Conservation (phyloP, 768 basidiomycete species). For the Lentinula detonsa region DNA sequence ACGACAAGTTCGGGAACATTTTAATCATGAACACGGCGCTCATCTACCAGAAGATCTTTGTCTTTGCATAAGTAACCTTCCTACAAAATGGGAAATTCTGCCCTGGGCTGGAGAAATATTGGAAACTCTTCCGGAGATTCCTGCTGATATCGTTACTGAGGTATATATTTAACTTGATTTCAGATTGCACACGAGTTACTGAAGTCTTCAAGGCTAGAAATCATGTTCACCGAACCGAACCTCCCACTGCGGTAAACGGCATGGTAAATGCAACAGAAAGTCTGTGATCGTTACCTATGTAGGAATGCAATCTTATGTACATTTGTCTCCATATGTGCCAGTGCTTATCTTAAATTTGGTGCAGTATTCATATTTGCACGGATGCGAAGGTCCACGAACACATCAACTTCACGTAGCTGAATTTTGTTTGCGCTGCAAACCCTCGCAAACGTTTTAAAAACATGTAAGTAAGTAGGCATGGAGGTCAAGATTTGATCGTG, state of each 20-base stretch:
- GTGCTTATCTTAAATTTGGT: not conserved
- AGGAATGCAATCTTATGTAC: not conserved
- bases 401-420: not conserved
- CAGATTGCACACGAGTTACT: not conserved
- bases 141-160: constrained; percentile 50
- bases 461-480: not conserved
- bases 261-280: constrained; percentile 1
- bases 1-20: constrained; percentile 51
- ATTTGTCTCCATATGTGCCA: not conserved
- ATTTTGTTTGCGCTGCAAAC: not conserved
- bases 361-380: not conserved
- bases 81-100: constrained; percentile 66
- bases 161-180: constrained; percentile 22
- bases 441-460: not conserved
- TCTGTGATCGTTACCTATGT: not conserved
- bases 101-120: constrained; percentile 47
- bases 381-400: not conserved
- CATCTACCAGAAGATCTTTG: constrained; percentile 79
- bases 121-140: constrained; percentile 60
- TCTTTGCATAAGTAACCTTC: constrained; percentile 66
- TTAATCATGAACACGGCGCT: constrained; percentile 68
- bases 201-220: not conserved
- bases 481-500: not conserved
- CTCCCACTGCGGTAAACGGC: not conserved
- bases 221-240: constrained; percentile 1